phyloP scores from a whole-genome alignment of 768 basidiomycete genomes.

The Leccinum olivaceopallidum region DNA sequence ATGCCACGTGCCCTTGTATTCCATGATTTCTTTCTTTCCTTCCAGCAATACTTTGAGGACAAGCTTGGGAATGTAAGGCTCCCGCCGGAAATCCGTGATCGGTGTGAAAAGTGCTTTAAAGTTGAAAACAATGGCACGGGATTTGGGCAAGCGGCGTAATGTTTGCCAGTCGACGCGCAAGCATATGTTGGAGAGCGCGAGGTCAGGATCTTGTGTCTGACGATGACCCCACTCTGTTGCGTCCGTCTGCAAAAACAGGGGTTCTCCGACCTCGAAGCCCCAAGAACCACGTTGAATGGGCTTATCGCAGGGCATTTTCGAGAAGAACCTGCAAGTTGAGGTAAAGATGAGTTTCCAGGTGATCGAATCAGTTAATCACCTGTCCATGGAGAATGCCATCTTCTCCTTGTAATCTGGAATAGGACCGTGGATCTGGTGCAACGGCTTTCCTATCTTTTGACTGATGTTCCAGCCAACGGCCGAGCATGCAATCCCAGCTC shows the following conservation, averaged over 20 bases:
- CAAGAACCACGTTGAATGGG: conserved; percentile 57
- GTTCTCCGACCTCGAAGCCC: conserved; percentile 51
- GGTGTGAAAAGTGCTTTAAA: conserved; percentile 57
- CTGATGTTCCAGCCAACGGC: conserved; percentile 50
- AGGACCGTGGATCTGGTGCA: conserved; percentile 47
- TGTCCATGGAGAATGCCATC: conserved; percentile 49
- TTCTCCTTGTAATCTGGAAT: conserved; percentile 53
- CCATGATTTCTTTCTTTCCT: conserved; percentile 38
- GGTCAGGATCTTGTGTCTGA: conserved; percentile 34
- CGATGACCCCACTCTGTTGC: conserved; percentile 39
- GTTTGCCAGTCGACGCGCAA: conserved; percentile 60
- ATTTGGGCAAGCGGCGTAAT: conserved; percentile 47
- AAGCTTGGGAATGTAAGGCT: conserved; percentile 49
- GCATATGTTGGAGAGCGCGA: conserved; percentile 42
- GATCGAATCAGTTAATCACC: conserved; percentile 28
- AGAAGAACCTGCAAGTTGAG: conserved; percentile 55
- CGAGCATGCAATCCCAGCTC: conserved; percentile 48
- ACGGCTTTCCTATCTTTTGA: conserved; percentile 47
- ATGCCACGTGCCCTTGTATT: conserved; percentile 45
- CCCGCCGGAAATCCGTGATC: conserved; percentile 40
- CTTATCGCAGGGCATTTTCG: conserved; percentile 45
- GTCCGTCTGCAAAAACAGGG: conserved; percentile 43
- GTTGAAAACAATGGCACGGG: conserved; percentile 51
- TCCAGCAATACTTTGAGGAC: conserved; percentile 45
- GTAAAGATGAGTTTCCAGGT: too few species aligned